A percentile compares a stretch with the other conserved stretches of the same genome.
Conservation (phyloP, 164 flowering plant genomes). For the Stephania yunnanensis region DNA sequence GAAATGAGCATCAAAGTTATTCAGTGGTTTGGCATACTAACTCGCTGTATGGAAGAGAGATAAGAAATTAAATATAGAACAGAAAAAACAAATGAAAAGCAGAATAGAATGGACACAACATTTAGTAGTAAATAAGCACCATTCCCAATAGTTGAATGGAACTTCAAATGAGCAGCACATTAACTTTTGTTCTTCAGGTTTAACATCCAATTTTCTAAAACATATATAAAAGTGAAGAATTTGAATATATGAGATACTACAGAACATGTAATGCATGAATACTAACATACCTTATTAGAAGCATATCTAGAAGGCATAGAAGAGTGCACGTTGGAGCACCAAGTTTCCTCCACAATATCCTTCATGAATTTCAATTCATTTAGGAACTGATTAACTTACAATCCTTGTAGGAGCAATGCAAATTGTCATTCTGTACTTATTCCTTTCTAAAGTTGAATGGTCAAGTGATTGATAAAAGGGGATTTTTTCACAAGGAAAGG, state of each 20-base stretch:
- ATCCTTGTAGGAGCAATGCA: neutral
- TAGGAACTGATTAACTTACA: constrained; percentile 24
- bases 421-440: neutral
- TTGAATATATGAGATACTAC: neutral
- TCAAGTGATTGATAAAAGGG: neutral
- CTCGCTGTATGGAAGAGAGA: too few species aligned
- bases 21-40: too few species aligned
- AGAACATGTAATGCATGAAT: neutral
- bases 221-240: neutral
- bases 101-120: too few species aligned
- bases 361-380: constrained; percentile 58
- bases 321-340: constrained; percentile 31
- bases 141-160: neutral
- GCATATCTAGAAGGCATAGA: constrained; percentile 36
- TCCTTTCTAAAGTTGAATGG: neutral
- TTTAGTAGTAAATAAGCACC: neutral
- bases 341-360: constrained; percentile 44
- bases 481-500: too few species aligned
- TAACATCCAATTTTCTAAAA: neutral
- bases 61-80: too few species aligned
- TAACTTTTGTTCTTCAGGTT: neutral
- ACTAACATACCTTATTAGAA: constrained; percentile 47
- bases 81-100: too few species aligned
- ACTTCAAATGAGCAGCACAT: neutral
- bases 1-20: too few species aligned